A percentile compares a stretch with the other conserved stretches of the same genome.
These are phyloP conservation scores for Pythium coloratum DNA, from an alignment of 352 stramenopile species.

Conservation along the genomic window DNA sequence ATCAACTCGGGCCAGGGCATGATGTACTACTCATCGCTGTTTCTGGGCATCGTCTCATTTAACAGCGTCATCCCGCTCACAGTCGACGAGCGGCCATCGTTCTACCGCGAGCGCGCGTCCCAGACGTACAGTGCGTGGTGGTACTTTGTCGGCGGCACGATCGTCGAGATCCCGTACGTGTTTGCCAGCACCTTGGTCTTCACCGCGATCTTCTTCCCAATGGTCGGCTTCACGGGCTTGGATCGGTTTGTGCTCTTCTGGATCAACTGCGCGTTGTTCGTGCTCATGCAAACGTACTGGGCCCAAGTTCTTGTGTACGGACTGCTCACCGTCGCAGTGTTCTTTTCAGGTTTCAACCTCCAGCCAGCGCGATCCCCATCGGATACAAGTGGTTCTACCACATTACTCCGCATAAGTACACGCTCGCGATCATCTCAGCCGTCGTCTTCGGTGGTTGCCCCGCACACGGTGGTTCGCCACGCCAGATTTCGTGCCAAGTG, in stretches of 20 bases:
- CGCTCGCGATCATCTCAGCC: conserved; percentile 35
- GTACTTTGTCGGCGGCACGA: conserved; percentile 48
- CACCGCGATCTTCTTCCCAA: conserved; percentile 71
- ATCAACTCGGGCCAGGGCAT: conserved; percentile 65
- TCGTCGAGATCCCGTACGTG: conserved; percentile 74
- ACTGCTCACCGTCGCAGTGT: conserved; percentile 48
- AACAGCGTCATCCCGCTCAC: conserved; percentile 70
- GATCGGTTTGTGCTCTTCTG: conserved; percentile 56
- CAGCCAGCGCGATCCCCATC: conserved; percentile 27
- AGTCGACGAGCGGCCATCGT: conserved; percentile 72
- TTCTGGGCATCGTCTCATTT: conserved; percentile 75
- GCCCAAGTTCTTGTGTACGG: conserved; percentile 70
- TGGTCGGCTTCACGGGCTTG: conserved; percentile 45
- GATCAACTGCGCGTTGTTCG: conserved; percentile 53
- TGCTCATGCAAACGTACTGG: conserved; percentile 65
- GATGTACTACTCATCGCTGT: conserved; percentile 83
- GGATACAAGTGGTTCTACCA: conserved; percentile 40
- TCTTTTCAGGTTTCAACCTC: conserved; percentile 55
- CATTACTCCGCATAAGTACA: conserved; percentile 45
- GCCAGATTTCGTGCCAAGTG: conserved; percentile 40
- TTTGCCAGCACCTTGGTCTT: conserved; percentile 41
- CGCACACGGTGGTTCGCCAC: neutral
- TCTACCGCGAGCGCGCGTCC: conserved; percentile 82
- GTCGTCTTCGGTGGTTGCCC: conserved; percentile 44
- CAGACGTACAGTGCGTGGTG: conserved; percentile 69